Percentiles rank a stretch among this genome's conserved stretches.
Evolutionary conservation across 345 rosid genomes (phyloP).

Genomic region (Angophora floribunda): DNA sequence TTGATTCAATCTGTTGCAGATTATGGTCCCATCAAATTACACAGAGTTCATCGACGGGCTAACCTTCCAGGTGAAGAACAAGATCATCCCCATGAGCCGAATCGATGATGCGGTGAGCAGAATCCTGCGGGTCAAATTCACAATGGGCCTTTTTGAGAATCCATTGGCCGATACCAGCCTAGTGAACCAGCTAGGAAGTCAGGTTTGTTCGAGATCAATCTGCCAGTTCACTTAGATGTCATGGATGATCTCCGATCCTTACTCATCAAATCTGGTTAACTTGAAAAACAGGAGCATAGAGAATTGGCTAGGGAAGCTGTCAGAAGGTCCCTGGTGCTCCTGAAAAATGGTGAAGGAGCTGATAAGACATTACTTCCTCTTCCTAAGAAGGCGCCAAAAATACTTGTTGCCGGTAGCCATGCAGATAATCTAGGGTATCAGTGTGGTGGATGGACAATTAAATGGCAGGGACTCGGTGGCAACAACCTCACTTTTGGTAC

Average conservation of each 20-base stretch:
- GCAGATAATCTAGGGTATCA: conserved; percentile 52
- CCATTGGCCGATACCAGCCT: conserved; percentile 30
- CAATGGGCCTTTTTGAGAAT: conserved; percentile 53
- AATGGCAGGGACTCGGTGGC: conserved; percentile 50
- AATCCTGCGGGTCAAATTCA: conserved; percentile 61
- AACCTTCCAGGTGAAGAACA: conserved; percentile 30
- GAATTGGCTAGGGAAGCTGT: conserved; percentile 68
- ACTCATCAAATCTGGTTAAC: neutral
- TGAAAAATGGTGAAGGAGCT: conserved; percentile 38
- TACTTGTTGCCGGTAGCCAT: conserved; percentile 49
- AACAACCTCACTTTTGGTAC: conserved; percentile 34
- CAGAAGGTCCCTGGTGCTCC: conserved; percentile 53
- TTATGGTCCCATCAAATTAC: conserved; percentile 48
- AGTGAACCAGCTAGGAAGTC: conserved; percentile 29
- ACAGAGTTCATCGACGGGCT: conserved; percentile 40
- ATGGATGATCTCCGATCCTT: neutral
- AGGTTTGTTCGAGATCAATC: conserved; percentile 3
- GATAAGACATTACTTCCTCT: conserved; percentile 42
- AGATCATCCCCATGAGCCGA: conserved; percentile 43
- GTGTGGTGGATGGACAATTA: conserved; percentile 66
- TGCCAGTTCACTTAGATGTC: neutral
- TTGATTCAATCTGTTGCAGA: neutral
- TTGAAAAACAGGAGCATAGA: conserved; percentile 35
- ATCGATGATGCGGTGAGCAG: conserved; percentile 64
- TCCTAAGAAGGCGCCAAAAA: conserved; percentile 28